Conservation (phyloP, 2,329 filamentous ascomycete genomes). For the Beauveria pseudobassiana region DNA sequence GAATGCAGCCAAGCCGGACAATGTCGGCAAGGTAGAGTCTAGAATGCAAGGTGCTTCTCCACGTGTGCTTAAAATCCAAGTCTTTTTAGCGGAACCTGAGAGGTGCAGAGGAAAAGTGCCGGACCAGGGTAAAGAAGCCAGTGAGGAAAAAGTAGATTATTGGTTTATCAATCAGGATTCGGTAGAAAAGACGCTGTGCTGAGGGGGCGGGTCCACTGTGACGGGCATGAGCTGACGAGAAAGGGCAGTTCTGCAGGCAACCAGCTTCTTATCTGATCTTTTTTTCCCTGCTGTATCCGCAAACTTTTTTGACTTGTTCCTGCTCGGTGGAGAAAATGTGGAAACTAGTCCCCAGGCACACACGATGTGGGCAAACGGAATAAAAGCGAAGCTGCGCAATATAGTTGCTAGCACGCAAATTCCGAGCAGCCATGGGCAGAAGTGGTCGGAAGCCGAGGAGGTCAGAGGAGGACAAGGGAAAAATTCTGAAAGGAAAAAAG, state of each 20-base stretch:
- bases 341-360: neutral
- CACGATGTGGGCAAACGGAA: too few relatives aligned
- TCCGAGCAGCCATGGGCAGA: neutral
- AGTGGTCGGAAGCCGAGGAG: neutral
- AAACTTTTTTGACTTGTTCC: neutral
- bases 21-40: neutral
- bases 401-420: neutral
- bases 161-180: slow-evolving; percentile 9
- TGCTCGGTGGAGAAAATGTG: neutral
- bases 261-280: slow-evolving; percentile 9
- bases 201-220: neutral
- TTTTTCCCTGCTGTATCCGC: neutral
- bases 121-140: neutral
- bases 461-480: neutral
- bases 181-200: neutral
- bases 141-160: neutral
- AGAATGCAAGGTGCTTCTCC: slow-evolving; percentile 2
- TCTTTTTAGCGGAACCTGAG: slow-evolving; percentile 2
- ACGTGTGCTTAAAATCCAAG: neutral
- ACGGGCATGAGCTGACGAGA: neutral
- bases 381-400: too few relatives aligned
- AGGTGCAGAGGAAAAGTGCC: neutral
- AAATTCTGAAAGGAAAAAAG: neutral
- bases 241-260: neutral
- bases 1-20: neutral